phyloP scores from a whole-genome alignment of 179 eudicot genomes.

The Silene vulgaris region DNA sequence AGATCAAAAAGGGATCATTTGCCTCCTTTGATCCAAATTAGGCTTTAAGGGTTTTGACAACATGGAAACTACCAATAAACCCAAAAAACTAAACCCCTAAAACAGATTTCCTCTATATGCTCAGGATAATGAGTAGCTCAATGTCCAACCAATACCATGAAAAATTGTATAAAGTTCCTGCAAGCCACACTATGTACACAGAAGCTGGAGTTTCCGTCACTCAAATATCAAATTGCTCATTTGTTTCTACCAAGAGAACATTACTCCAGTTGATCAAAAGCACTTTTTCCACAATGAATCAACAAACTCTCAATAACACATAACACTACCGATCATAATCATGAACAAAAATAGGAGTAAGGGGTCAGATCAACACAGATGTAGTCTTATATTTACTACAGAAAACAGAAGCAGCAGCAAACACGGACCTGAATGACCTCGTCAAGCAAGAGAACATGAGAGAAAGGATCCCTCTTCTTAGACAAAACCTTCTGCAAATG shows the following conservation, averaged over 20 bases:
- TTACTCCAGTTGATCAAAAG: neutral
- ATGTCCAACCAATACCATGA: neutral
- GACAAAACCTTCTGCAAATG: slow-evolving; percentile 95
- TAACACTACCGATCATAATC: neutral
- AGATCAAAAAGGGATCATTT: no score
- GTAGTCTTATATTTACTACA: neutral
- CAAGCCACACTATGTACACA: neutral
- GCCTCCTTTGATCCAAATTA: neutral
- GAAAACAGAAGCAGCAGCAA: neutral
- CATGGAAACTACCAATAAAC: neutral
- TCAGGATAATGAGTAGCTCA: neutral
- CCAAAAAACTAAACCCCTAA: neutral
- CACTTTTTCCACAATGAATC: neutral
- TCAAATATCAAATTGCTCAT: neutral
- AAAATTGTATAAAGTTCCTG: neutral
- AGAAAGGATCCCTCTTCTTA: slow-evolving; percentile 89
- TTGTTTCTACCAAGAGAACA: neutral
- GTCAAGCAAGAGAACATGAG: slow-evolving; percentile 78
- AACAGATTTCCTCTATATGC: neutral
- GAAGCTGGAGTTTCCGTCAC: neutral
- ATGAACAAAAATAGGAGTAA: neutral
- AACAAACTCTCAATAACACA: neutral
- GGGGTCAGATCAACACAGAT: neutral
- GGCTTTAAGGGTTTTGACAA: neutral
- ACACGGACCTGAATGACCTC: slow-evolving; percentile 74